These are phyloP conservation scores for Malus sieversii DNA, from an alignment of 306 rosid genomes.

Conservation along the genomic window DNA sequence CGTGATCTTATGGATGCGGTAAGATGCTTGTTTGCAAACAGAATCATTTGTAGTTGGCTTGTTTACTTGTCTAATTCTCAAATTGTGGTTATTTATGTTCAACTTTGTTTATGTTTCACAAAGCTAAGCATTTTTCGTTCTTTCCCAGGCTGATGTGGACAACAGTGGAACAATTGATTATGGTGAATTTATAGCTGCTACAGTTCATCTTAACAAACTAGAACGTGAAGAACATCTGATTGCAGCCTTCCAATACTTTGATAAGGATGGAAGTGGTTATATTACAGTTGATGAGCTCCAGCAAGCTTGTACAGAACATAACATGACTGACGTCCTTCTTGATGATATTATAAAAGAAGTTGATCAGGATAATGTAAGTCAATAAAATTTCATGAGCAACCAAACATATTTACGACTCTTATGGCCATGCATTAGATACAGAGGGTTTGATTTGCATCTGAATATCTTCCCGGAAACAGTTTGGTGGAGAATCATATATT, in stretches of 20 bases:
- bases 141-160: constrained; percentile 89
- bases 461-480: neutral
- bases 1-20: constrained; percentile 98
- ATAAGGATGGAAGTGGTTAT: constrained; percentile 90
- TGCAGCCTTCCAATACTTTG: constrained; percentile 90
- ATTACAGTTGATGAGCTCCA: constrained; percentile 96
- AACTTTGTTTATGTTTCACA: constrained; percentile 6
- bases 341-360: constrained; percentile 91
- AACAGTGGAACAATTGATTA: constrained; percentile 94
- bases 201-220: constrained; percentile 92
- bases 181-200: constrained; percentile 94
- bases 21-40: constrained; percentile 20
- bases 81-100: neutral
- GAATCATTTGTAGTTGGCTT: neutral
- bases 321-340: constrained; percentile 74
- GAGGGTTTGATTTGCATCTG: neutral
- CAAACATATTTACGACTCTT: too few relatives aligned
- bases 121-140: constrained; percentile 30
- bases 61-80: neutral
- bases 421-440: neutral
- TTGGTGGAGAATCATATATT: neutral
- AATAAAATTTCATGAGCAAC: neutral
- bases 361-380: constrained; percentile 92
- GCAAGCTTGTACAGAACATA: constrained; percentile 87
- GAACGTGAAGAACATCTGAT: constrained; percentile 94